Evolutionary conservation across 257 asterid genomes (phyloP), one percentile per base, ranked within the genome.

Genomic region (Striga asiatica): DNA sequence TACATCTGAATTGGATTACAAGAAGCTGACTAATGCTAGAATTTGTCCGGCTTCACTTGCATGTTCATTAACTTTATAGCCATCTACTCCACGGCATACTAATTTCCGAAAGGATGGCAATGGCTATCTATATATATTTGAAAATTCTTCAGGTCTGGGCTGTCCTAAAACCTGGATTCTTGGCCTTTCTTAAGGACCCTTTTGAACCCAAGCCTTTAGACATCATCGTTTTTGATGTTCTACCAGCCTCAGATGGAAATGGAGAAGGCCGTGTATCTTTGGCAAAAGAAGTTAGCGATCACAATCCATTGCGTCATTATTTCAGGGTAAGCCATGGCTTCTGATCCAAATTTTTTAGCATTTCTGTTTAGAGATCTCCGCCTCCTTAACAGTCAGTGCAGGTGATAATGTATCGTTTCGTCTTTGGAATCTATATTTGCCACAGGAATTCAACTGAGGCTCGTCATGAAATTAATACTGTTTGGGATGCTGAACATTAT

Each of bases 101-200:
- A 32, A 22, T 62, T 47, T 27, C 4, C 27, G 5, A 27, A 21
- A 9, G 24, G 56, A 21, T 32, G 35, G 13, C 31, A 25, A 12
- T 41, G 29, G 52, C n/a, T 62, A 22, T 49, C 60, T 70, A 61
- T 57, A 52, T 56, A 43, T 11, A 22, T 48, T 52, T 68, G 64
- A 61, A 54, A 62, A 49, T 49, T 60, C 35, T 83, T 50, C 79
- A 91, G 98, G 98, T 91, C 51, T 91, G 98, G 98, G 96, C 96
- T 11, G 94, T 91, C 31, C 68, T 91, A 27, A 91, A 91, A 67
- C 96, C 98, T 65, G 96, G 98, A 68, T 91, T 91, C 73, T 65
- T 91, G 85, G 98, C 96, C 68, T 80, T 91, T 56, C 94, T 91
- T 48, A 91, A 78, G 71, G 87, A 83, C 71, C 98, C 96, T 13